These are phyloP conservation scores for Triticum timopheevii DNA, from an alignment of 176 grass and related monocot genomes.

Conservation along the genomic window DNA sequence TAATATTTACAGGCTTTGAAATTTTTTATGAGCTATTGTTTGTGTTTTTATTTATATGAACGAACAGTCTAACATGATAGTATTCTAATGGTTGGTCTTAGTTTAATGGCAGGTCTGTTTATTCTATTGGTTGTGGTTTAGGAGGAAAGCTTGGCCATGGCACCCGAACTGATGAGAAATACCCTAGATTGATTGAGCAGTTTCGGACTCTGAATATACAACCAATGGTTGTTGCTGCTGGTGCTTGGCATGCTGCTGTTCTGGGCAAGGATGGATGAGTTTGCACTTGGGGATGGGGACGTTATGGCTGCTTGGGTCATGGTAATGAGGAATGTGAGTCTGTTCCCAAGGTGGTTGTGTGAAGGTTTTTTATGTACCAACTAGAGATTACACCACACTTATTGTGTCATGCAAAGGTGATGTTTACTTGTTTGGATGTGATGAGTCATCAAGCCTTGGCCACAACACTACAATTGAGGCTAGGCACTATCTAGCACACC, in stretches of 20 bases:
- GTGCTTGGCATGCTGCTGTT: conserved; percentile 91
- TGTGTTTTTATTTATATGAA: not conserved
- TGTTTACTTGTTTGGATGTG: conserved; percentile 87
- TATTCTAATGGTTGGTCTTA: conserved; percentile 7
- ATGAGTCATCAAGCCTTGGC: conserved; percentile 88
- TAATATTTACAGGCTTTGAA: not conserved
- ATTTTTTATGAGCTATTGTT: not conserved
- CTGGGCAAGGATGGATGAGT: conserved; percentile 82
- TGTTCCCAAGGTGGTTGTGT: conserved; percentile 73
- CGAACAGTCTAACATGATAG: not conserved
- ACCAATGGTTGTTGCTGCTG: conserved; percentile 78
- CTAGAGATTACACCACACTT: conserved; percentile 89
- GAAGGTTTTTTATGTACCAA: conserved; percentile 81
- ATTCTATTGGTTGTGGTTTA: conserved; percentile 91
- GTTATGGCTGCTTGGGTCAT: conserved; percentile 96
- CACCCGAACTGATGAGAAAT: conserved; percentile 77
- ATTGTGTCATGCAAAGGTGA: conserved; percentile 76
- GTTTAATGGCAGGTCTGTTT: conserved; percentile 68
- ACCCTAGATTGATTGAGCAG: conserved; percentile 79
- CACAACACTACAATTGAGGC: conserved; percentile 67
- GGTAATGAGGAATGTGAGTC: conserved; percentile 90
- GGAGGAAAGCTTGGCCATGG: conserved; percentile 93
- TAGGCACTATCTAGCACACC: conserved; percentile 11
- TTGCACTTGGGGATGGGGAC: conserved; percentile 97
- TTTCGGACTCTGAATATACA: conserved; percentile 77